Base-by-base conservation (phyloP, 192 early-diverging fungal species). In the Mortierella antarctica region DNA sequence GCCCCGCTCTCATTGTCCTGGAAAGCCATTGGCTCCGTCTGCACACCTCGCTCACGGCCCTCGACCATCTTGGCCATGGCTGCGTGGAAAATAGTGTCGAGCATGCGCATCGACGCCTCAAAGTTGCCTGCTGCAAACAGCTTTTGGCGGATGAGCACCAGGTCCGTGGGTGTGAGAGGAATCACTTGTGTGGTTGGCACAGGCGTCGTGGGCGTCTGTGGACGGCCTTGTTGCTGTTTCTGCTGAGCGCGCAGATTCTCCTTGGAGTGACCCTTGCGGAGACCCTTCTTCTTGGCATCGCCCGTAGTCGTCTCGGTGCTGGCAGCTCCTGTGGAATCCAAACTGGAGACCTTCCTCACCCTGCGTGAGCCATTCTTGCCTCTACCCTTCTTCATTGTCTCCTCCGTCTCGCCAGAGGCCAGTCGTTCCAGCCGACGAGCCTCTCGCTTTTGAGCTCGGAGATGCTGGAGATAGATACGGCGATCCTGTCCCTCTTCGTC, bases 21-120 rank as follows among this genome's bases (percentile, higher is more conserved):
- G 39, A 72, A 62, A 11, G 64, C 47, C 4, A 72, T 54, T 1
- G 77, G 64, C 13, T 80, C 77, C 18, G 77, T 80, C 49, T 80
- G 77, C 6, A 80, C 65, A 50, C 77, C 77, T 68, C 77, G 77
- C 40, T 80, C 77, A 18, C 69, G 69, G 46, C 77, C 77, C 61
- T 80, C 77, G 21, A 80, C 65, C 77, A 80, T 80, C 70, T 80
- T 80, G 60, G 77, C 77, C 77, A 80, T 80, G 15, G 77, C 77
- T 0, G 77, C 77, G 68, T 80, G 77, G 65, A 80, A 72, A 41
- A 80, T 80, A 7, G 77, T 80, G 44, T 80, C 77, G 50, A 80
- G 48, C 77, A 80, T 80, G 5, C 77, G 62, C 77, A 80, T 80
- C 45, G 77, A 72, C 10, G 77, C 77, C 44, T 80, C 77, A 58